These are phyloP conservation scores for Ailanthus altissimus DNA, from an alignment of 345 rosid species.

Conservation along the genomic window DNA sequence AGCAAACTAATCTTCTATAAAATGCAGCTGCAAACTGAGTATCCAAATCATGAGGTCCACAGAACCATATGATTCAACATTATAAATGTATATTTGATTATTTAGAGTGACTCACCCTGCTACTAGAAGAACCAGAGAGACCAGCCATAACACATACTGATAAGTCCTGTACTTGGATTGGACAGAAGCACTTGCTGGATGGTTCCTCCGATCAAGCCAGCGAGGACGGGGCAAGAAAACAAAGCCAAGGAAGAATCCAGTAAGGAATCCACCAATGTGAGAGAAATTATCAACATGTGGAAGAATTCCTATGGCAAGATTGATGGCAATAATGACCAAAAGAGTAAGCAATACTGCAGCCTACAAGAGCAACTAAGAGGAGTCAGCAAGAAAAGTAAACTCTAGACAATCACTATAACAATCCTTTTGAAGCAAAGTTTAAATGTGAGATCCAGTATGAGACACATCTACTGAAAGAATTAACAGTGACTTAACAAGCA, in stretches of 20 bases:
- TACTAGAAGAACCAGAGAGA: constrained; percentile 54
- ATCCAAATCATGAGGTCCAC: background rate
- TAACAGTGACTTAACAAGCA: background rate
- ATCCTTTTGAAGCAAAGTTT: background rate
- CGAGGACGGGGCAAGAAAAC: constrained; percentile 83
- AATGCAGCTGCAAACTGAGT: background rate
- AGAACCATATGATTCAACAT: background rate
- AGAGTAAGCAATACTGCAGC: constrained; percentile 85
- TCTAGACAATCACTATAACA: background rate
- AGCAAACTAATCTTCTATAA: background rate
- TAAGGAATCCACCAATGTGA: constrained; percentile 83
- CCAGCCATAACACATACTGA: constrained; percentile 65
- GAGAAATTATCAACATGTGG: constrained; percentile 94
- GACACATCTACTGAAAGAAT: background rate
- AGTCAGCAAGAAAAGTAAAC: constrained; percentile 5
- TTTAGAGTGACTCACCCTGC: constrained; percentile 48
- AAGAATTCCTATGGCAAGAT: constrained; percentile 76
- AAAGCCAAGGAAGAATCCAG: constrained; percentile 89
- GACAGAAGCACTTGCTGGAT: constrained; percentile 45
- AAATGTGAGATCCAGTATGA: no score
- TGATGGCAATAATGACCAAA: constrained; percentile 61
- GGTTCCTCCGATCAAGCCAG: constrained; percentile 53
- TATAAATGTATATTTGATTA: background rate
- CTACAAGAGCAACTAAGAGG: constrained; percentile 34
- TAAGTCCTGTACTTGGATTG: constrained; percentile 69